phyloP scores from a whole-genome alignment of 257 asterid genomes.

The Capsicum baccatum region DNA sequence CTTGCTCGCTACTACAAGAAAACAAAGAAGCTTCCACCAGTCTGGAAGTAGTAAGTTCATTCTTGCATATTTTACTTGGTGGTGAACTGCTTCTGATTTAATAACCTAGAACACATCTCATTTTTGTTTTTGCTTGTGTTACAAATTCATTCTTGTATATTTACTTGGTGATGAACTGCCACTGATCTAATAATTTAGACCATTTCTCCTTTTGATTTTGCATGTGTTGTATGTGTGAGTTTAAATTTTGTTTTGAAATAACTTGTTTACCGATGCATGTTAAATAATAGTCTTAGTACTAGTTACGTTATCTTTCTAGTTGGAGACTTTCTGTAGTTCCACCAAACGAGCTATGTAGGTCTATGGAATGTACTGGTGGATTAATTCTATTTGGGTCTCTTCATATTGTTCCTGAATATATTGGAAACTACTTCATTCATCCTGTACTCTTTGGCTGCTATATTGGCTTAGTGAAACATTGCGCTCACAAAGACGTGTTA shows the following conservation, averaged over 20 bases:
- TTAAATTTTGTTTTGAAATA: background rate
- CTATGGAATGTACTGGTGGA: background rate
- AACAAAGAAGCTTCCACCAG: slow-evolving; percentile 55
- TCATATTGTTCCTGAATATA: background rate
- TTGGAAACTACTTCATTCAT: background rate
- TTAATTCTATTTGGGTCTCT: background rate
- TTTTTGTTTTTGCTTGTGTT: background rate
- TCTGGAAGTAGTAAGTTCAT: slow-evolving; percentile 49
- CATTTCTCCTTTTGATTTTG: background rate
- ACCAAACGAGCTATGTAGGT: background rate
- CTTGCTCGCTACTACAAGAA: slow-evolving; percentile 55
- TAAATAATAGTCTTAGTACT: background rate
- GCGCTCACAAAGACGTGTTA: too few species aligned
- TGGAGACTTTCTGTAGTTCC: background rate
- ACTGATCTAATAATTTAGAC: background rate
- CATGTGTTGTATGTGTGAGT: background rate
- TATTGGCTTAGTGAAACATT: background rate
- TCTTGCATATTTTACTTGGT: background rate
- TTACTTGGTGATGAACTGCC: background rate
- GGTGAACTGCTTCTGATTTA: background rate
- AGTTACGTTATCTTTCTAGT: background rate
- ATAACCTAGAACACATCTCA: background rate
- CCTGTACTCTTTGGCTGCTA: background rate
- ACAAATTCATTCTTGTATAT: slow-evolving; percentile 8
- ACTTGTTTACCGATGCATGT: background rate